Percentiles rank a stretch among this genome's conserved stretches.
Conservation (phyloP, 805 yeast genomes). For the Wickerhamomyces rabaulensis region DNA sequence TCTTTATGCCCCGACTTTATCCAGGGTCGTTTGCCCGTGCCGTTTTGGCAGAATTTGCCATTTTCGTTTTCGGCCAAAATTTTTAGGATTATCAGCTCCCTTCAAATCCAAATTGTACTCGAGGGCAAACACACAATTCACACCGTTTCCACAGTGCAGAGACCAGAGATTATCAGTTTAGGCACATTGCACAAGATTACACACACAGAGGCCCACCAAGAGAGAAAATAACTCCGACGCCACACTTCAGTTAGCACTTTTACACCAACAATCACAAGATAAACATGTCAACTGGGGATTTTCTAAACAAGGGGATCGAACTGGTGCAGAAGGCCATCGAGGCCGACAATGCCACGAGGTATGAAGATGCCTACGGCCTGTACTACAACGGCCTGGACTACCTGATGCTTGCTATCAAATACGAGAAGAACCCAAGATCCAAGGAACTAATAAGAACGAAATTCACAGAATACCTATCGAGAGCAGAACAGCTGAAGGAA, state of each 20-base stretch:
- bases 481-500: slow-evolving; percentile 92
- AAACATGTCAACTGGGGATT: slow-evolving; percentile 56
- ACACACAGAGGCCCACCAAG: too few relatives aligned
- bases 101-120: too few relatives aligned
- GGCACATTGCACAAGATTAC: too few relatives aligned
- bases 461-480: slow-evolving; percentile 82
- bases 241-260: too few relatives aligned
- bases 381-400: slow-evolving; percentile 93
- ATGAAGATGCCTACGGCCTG: slow-evolving; percentile 90
- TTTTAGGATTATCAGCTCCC: too few relatives aligned
- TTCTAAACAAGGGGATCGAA: slow-evolving; percentile 91
- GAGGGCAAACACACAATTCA: too few relatives aligned
- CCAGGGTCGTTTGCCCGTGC: not conserved
- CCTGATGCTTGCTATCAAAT: slow-evolving; percentile 91
- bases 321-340: slow-evolving; percentile 92
- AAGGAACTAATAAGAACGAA: slow-evolving; percentile 85
- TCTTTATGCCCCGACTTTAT: too few relatives aligned
- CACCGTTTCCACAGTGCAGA: too few relatives aligned
- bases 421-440: slow-evolving; percentile 85
- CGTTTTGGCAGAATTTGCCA: not conserved
- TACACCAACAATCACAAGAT: not conserved
- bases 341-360: slow-evolving; percentile 82
- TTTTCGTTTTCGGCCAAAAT: too few relatives aligned
- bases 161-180: too few relatives aligned
- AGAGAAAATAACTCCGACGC: too few relatives aligned